Evolutionary conservation across 192 early-diverging fungal species (phyloP), one percentile per base, ranked within the genome.

Genomic region (Phycomyces nitens): DNA sequence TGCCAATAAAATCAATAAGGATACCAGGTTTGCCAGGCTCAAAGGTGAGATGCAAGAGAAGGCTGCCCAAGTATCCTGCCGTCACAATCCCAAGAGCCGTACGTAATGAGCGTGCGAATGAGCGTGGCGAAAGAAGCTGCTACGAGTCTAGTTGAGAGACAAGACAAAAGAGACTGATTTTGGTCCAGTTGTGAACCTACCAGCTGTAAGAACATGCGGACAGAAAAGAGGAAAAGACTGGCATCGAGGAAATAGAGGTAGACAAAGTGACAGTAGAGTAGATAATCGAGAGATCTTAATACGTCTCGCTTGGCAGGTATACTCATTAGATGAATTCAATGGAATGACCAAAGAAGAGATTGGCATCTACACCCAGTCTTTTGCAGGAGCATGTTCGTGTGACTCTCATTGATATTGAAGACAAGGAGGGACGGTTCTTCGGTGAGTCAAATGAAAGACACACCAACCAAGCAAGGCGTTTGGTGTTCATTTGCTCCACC

Each of bases 181-280:
- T 50, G 20, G 0, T 22, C 34, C 16, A 18, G 14, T 21, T 10
- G 20, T 53, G 9, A 52, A 34, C 34, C 63, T 59, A 72, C 71
- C 56, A 67, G 38, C 47, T 72, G 71, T 15, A 66, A 38, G 11
- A 72, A 44, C 50, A 72, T 53, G 26, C 71, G 40, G 62, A 72
- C 62, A 21, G 57, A 22, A 2, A 72, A 29, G 10, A 67, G 55
- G 15, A 66, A 51, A 55, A 67, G 60, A 39, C 60, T 72, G n/a
- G 71, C 52, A 58, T 72, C 71, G 7, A 72, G 58, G 42, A 72
- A 59, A 26, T 67, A 72, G 16, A 58, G 66, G 49, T 72, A 72
- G 23, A 56, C 60, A 58, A 72, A 67, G 21, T 72, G 52, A 41
- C 71, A 72, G 50, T 67, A 72, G n/a, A 72, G 40, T 18, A 72